A percentile compares a stretch with the other conserved stretches of the same genome.
Conservation (phyloP, 2,329 filamentous ascomycete genomes). For the Dactylellina leptospora region DNA sequence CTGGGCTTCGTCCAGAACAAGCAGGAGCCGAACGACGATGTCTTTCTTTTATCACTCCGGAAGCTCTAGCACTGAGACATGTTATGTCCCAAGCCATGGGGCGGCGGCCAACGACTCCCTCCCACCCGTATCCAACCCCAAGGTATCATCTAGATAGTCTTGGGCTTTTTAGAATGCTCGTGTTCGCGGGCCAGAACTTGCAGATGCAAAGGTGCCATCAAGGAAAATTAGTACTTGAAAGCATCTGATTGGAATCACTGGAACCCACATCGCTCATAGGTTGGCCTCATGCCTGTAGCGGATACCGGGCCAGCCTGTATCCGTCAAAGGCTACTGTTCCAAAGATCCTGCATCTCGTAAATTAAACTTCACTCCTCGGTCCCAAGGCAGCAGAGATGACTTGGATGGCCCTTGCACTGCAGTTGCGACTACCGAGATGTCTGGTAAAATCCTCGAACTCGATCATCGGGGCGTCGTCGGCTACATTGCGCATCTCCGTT, state of each 20-base stretch:
- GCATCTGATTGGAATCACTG: conserved; percentile 30
- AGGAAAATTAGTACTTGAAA: not conserved
- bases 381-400: conserved; percentile 38
- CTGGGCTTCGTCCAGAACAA: conserved; percentile 20
- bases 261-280: conserved; percentile 1
- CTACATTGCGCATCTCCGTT: conserved; percentile 7
- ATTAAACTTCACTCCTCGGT: conserved; percentile 41
- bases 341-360: conserved; percentile 19
- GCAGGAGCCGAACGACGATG: conserved; percentile 21
- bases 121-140: conserved; percentile 32
- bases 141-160: conserved; percentile 30
- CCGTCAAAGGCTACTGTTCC: conserved; percentile 19
- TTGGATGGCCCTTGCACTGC: conserved; percentile 13
- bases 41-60: conserved; percentile 4
- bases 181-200: not conserved
- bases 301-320: conserved; percentile 39
- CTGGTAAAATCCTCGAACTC: not conserved
- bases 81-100: conserved; percentile 23
- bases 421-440: not conserved
- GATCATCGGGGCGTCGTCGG: conserved; percentile 6
- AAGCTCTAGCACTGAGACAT: conserved; percentile 28
- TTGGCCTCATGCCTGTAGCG: conserved; percentile 34
- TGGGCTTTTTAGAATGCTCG: too few species aligned
- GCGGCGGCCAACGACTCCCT: conserved; percentile 28
- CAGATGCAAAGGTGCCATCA: not conserved